Evolutionary conservation across 2,329 filamentous ascomycete genomes (phyloP).

Genomic region (Stenocarpella maydis): DNA sequence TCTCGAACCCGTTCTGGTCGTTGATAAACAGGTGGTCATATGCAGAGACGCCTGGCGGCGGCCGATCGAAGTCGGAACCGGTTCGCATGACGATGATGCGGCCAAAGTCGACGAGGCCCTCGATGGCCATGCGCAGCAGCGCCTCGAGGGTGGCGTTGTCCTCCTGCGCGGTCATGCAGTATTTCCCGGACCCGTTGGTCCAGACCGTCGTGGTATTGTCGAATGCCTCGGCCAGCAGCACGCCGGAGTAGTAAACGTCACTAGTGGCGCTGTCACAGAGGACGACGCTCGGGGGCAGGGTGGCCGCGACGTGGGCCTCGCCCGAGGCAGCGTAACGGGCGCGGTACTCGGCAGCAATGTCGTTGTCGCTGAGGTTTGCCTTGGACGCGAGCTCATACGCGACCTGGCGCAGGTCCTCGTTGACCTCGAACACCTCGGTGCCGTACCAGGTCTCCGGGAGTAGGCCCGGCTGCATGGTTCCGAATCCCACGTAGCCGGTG

Average conservation of each 20-base stretch:
- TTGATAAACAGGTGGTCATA: conserved; percentile 67
- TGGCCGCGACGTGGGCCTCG: conserved; percentile 51
- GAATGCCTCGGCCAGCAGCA: conserved; percentile 67
- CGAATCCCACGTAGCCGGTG: conserved; percentile 75
- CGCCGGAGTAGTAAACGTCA: conserved; percentile 76
- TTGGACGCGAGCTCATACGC: conserved; percentile 60
- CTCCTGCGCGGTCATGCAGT: conserved; percentile 78
- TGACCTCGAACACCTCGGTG: conserved; percentile 75
- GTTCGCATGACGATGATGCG: conserved; percentile 75
- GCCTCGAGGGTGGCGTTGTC: conserved; percentile 75
- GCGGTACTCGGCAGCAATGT: conserved; percentile 60
- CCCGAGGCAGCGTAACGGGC: conserved; percentile 57
- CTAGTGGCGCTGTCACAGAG: conserved; percentile 74
- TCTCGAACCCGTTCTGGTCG: conserved; percentile 69
- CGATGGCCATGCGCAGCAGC: conserved; percentile 65
- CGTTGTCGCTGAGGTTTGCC: conserved; percentile 61
- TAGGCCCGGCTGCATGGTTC: conserved; percentile 59
- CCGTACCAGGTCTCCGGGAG: conserved; percentile 70
- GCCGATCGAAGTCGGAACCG: conserved; percentile 75
- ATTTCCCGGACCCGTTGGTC: conserved; percentile 73
- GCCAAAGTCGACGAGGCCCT: conserved; percentile 68
- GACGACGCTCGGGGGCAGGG: conserved; percentile 61
- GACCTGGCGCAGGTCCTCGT: conserved; percentile 61
- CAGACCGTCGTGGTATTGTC: conserved; percentile 69
- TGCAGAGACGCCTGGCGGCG: conserved; percentile 63